These are phyloP conservation scores for Ceratocystis destructans DNA, from an alignment of 2,329 filamentous ascomycete genomes.

Conservation along the genomic window DNA sequence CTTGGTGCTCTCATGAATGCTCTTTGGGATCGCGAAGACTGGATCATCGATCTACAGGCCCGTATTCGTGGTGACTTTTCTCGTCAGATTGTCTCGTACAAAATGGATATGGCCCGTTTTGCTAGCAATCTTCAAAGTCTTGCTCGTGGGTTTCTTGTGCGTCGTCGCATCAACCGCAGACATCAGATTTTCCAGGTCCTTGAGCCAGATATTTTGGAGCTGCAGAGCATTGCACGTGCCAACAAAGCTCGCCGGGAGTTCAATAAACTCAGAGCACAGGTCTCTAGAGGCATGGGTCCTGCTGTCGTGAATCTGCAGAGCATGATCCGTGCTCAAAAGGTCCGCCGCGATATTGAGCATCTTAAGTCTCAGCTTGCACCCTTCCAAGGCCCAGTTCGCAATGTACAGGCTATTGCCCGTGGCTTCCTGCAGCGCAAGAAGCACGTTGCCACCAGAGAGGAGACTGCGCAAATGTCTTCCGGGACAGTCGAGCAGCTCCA, in stretches of 20 bases:
- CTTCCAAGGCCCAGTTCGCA: slow-evolving; percentile 48
- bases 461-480: slow-evolving; percentile 36
- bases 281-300: slow-evolving; percentile 3
- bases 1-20: slow-evolving; percentile 75
- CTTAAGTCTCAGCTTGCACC: slow-evolving; percentile 45
- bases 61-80: slow-evolving; percentile 78
- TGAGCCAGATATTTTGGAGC: slow-evolving; percentile 56
- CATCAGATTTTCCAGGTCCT: slow-evolving; percentile 56
- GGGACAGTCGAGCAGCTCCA: slow-evolving; percentile 45
- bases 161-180: slow-evolving; percentile 47
- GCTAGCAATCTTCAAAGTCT: slow-evolving; percentile 68
- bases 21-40: slow-evolving; percentile 74
- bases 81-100: slow-evolving; percentile 69
- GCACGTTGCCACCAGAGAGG: slow-evolving; percentile 41
- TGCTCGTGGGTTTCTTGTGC: slow-evolving; percentile 59
- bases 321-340: slow-evolving; percentile 56
- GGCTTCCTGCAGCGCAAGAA: slow-evolving; percentile 51
- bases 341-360: slow-evolving; percentile 43
- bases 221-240: slow-evolving; percentile 47
- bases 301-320: slow-evolving; percentile 48
- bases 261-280: background rate
- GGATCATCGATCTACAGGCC: slow-evolving; percentile 69
- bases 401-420: slow-evolving; percentile 52
- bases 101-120: slow-evolving; percentile 68
- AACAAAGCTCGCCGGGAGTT: slow-evolving; percentile 10